A percentile compares a stretch with the other conserved stretches of the same genome.
phyloP scores from a whole-genome alignment of 176 grass and related monocot species.

The Tuctoria greenei region DNA sequence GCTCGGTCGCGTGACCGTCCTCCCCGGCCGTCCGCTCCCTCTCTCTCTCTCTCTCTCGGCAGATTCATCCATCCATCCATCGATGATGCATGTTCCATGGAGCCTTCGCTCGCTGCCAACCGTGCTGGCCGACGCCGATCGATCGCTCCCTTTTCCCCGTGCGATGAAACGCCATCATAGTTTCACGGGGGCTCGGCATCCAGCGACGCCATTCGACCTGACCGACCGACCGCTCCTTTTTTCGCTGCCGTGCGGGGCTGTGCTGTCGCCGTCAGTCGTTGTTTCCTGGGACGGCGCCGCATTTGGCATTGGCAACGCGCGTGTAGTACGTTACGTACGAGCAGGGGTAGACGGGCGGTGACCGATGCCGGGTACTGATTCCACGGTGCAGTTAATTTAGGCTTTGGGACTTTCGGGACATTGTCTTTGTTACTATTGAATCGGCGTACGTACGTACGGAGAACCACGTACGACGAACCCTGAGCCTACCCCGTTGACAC shows the following conservation, averaged over 20 bases:
- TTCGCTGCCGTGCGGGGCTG: background rate
- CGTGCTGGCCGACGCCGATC: background rate
- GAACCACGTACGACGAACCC: background rate
- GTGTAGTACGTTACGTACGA: background rate
- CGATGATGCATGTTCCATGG: background rate
- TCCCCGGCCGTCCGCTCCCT: background rate
- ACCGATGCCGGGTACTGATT: background rate
- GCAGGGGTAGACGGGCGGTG: background rate
- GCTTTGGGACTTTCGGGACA: background rate
- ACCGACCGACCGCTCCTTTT: background rate
- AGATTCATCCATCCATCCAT: background rate
- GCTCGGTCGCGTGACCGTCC: background rate
- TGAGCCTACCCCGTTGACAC: background rate
- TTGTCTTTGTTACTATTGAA: background rate
- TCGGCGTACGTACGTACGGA: background rate
- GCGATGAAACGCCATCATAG: background rate
- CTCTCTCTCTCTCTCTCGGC: background rate
- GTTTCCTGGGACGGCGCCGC: constrained; percentile 1
- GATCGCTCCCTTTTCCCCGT: background rate
- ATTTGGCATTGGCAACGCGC: background rate
- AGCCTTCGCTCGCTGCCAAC: background rate
- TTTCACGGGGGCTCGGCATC: background rate
- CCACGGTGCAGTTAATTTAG: too few species aligned
- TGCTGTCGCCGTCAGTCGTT: background rate
- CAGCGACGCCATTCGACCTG: background rate